Evolutionary conservation across 176 grass and related monocot genomes (phyloP).

Genomic region (Musa acuminata): DNA sequence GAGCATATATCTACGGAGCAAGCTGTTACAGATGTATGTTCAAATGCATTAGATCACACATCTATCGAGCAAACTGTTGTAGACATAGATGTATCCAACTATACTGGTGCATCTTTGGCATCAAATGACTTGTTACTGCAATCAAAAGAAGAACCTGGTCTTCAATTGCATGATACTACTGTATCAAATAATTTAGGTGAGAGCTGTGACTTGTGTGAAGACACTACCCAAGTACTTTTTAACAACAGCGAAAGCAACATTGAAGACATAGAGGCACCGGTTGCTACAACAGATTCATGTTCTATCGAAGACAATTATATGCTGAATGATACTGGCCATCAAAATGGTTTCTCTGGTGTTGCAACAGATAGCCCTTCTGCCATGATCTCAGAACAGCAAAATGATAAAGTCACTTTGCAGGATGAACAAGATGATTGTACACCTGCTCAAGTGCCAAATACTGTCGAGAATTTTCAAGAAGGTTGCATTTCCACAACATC

Average conservation of each 20-base stretch:
- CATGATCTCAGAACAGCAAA: not conserved
- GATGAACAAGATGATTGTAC: conserved; percentile 37
- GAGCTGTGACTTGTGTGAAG: not conserved
- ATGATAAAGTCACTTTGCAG: conserved; percentile 19
- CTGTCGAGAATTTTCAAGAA: conserved; percentile 37
- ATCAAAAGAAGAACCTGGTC: conserved; percentile 1
- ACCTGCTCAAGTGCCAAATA: conserved; percentile 24
- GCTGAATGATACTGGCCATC: conserved; percentile 1
- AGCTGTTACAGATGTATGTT: conserved; percentile 24
- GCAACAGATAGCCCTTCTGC: not conserved
- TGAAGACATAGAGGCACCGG: not conserved
- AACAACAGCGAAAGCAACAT: not conserved
- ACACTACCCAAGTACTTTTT: not conserved
- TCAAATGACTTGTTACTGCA: conserved; percentile 19
- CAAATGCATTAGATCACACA: conserved; percentile 26
- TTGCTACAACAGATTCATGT: not conserved
- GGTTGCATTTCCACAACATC: conserved; percentile 24
- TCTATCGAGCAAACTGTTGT: conserved; percentile 24
- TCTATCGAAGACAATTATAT: not conserved
- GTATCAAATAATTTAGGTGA: not conserved
- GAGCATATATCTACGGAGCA: conserved; percentile 25
- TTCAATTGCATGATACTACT: not conserved
- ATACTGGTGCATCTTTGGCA: conserved; percentile 9
- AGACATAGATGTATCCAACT: conserved; percentile 26
- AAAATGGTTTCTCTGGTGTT: conserved; percentile 15